phyloP scores from a whole-genome alignment of 2,329 filamentous ascomycete species.

The Onygenales sp. region DNA sequence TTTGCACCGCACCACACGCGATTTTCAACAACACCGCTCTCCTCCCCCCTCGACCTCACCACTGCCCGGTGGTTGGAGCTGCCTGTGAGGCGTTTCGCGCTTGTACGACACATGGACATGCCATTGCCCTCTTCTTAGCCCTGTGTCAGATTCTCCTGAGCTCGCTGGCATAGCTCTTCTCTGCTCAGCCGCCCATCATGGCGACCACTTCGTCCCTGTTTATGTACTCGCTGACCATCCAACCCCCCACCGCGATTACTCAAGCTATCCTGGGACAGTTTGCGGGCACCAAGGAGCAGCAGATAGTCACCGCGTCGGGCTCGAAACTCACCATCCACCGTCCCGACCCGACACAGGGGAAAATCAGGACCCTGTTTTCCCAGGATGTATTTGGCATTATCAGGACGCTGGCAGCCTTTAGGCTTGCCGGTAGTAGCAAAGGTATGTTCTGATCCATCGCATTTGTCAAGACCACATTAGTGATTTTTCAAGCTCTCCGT shows the following conservation, averaged over 20 bases:
- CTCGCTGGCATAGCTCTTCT: neutral
- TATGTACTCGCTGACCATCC: conserved; percentile 93
- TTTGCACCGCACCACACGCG: neutral
- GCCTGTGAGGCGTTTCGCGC: neutral
- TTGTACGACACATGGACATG: neutral
- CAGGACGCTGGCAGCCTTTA: conserved; percentile 75
- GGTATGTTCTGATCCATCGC: conserved; percentile 51
- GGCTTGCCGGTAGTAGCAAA: conserved; percentile 88
- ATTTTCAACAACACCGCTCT: neutral
- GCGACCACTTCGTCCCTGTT: conserved; percentile 98
- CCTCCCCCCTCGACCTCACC: neutral
- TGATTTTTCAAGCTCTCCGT: conserved; percentile 57
- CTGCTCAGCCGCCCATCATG: conserved; percentile 48
- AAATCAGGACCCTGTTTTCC: conserved; percentile 74
- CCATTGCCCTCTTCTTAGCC: neutral
- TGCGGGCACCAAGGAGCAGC: conserved; percentile 91
- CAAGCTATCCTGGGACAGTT: conserved; percentile 93
- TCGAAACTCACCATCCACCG: conserved; percentile 81
- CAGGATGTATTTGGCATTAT: conserved; percentile 97
- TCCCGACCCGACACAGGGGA: conserved; percentile 75
- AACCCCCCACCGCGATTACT: conserved; percentile 79
- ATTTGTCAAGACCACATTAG: conserved; percentile 48
- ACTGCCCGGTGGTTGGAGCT: neutral
- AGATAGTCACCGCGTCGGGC: conserved; percentile 88
- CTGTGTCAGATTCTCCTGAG: neutral